Evolutionary conservation across 345 rosid genomes (phyloP).

Genomic region (Gossypium herbaceum): DNA sequence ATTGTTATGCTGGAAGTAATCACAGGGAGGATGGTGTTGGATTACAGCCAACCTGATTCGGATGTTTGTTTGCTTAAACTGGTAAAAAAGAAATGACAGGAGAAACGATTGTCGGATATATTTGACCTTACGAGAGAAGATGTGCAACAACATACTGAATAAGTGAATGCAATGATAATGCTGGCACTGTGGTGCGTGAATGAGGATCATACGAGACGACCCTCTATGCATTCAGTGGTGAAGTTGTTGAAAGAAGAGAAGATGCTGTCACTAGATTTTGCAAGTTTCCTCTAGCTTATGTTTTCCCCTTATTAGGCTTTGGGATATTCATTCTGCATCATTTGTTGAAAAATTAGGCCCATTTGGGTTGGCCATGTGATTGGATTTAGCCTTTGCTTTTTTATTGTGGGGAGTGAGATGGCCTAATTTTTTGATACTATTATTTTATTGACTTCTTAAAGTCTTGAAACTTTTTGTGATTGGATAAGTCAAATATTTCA

Average conservation of each 20-base stretch:
- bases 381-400: neutral
- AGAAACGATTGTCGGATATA: neutral
- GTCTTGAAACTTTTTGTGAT: neutral
- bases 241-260: neutral
- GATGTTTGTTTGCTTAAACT: neutral
- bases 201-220: conserved; percentile 1
- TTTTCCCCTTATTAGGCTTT: neutral
- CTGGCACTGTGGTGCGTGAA: neutral
- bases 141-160: neutral
- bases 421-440: neutral
- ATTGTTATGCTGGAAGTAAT: neutral
- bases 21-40: neutral
- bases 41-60: neutral
- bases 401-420: neutral
- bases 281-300: neutral
- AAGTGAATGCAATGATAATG: neutral
- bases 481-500: neutral
- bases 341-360: neutral
- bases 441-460: neutral
- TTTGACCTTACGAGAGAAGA: neutral
- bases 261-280: neutral
- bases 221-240: neutral
- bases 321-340: neutral
- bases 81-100: neutral
- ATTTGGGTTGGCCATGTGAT: neutral